A percentile compares a stretch with the other conserved stretches of the same genome.
Conservation (phyloP, 495 filamentous ascomycete genomes). For the Xylaria longipes region DNA sequence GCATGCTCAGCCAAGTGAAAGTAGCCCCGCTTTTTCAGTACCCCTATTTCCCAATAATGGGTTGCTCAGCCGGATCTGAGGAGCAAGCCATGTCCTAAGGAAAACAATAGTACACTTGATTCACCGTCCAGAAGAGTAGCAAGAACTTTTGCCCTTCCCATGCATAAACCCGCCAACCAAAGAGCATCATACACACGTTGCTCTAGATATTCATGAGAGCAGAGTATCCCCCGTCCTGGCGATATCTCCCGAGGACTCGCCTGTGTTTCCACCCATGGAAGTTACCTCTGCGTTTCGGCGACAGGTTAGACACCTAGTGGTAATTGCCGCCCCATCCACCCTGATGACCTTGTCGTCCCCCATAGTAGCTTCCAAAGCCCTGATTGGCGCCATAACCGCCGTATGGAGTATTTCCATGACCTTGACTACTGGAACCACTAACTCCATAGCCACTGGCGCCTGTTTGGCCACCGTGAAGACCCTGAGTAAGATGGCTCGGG, state of each 20-base stretch:
- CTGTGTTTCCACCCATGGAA: constrained; percentile 8
- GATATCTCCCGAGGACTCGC: constrained; percentile 20
- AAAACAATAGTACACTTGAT: constrained; percentile 46
- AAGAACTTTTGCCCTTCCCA: constrained; percentile 41
- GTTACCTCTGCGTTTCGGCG: constrained; percentile 25
- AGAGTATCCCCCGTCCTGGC: constrained; percentile 31
- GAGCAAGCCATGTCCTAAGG: constrained; percentile 37
- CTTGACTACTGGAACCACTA: constrained; percentile 67
- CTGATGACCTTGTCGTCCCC: constrained; percentile 52
- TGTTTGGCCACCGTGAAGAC: constrained; percentile 66
- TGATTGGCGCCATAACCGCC: constrained; percentile 62
- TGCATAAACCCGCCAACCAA: constrained; percentile 37
- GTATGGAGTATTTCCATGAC: constrained; percentile 61
- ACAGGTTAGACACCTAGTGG: constrained; percentile 45
- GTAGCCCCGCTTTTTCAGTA: constrained; percentile 37
- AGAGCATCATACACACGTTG: constrained; percentile 33
- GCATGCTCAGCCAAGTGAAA: constrained; percentile 20
- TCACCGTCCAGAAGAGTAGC: constrained; percentile 33
- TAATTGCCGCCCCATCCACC: constrained; percentile 78
- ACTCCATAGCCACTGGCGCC: constrained; percentile 74
- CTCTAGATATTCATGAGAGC: constrained; percentile 37
- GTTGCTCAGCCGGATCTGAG: constrained; percentile 35
- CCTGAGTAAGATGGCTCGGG: constrained; percentile 70
- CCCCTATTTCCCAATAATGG: constrained; percentile 43
- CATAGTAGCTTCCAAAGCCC: constrained; percentile 60